A percentile compares a stretch with the other conserved stretches of the same genome.
Conservation (phyloP, 2,329 filamentous ascomycete genomes). For the Aspergillus tamarii region DNA sequence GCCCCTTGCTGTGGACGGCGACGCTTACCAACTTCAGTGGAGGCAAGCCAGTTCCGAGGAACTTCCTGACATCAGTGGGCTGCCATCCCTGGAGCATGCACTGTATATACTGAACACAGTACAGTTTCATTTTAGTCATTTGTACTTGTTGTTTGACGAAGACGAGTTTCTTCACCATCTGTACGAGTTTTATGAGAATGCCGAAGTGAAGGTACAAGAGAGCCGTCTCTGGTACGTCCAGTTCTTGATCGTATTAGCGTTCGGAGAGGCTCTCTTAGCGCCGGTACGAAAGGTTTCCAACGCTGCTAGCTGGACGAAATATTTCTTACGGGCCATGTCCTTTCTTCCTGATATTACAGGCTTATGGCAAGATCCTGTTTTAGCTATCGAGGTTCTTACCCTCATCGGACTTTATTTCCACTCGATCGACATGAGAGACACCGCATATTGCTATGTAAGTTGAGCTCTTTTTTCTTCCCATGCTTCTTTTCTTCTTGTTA, state of each 20-base stretch:
- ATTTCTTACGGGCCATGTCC: conserved; percentile 48
- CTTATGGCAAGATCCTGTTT: conserved; percentile 45
- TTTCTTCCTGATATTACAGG: conserved; percentile 45
- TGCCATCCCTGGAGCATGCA: conserved; percentile 56
- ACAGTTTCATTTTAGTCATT: conserved; percentile 58
- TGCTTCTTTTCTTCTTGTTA: too few species aligned
- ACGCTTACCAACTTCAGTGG: conserved; percentile 54
- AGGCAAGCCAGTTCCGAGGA: conserved; percentile 42
- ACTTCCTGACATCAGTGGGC: conserved; percentile 33
- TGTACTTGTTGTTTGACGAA: conserved; percentile 59
- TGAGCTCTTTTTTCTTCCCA: neutral
- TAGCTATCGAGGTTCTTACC: conserved; percentile 52
- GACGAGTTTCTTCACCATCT: conserved; percentile 49
- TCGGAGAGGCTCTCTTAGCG: conserved; percentile 55
- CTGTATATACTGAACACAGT: conserved; percentile 59
- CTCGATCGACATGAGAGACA: conserved; percentile 53
- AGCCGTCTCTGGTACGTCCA: conserved; percentile 54
- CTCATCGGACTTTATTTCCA: conserved; percentile 56
- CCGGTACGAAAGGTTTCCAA: conserved; percentile 36
- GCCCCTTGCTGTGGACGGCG: conserved; percentile 52
- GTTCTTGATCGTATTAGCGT: conserved; percentile 54
- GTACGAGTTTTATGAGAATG: conserved; percentile 43
- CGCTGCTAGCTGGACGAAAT: conserved; percentile 48
- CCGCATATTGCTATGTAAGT: conserved; percentile 54
- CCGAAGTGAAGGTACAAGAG: conserved; percentile 28